Percentiles rank a stretch among this genome's conserved stretches.
These are phyloP conservation scores for Malus fusca DNA, from an alignment of 306 rosid genomes.

Conservation along the genomic window DNA sequence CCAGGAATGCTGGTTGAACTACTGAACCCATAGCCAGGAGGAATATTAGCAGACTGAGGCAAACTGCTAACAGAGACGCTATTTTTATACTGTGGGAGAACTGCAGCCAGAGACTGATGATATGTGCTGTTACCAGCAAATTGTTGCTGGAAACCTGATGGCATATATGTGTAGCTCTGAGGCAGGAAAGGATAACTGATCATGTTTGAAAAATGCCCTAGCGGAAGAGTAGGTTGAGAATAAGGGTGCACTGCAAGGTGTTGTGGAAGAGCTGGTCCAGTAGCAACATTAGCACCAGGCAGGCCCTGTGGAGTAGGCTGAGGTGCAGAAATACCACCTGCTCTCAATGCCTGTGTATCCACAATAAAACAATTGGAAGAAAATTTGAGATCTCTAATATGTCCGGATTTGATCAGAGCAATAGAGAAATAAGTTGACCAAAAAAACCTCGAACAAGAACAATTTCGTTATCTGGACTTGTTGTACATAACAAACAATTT, in stretches of 20 bases:
- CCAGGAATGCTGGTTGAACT: slow-evolving; percentile 86
- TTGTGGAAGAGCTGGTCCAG: slow-evolving; percentile 92
- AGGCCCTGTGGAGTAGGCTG: slow-evolving; percentile 63
- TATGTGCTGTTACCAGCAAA: slow-evolving; percentile 91
- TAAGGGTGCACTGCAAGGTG: slow-evolving; percentile 95
- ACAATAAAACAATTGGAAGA: slow-evolving; percentile 5
- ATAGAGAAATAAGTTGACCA: neutral
- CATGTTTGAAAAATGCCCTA: slow-evolving; percentile 93
- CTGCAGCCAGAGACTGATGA: slow-evolving; percentile 91
- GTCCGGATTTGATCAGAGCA: neutral
- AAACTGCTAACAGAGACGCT: slow-evolving; percentile 91
- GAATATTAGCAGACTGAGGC: slow-evolving; percentile 82
- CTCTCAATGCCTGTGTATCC: slow-evolving; percentile 62
- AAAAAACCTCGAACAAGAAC: neutral
- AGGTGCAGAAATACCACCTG: slow-evolving; percentile 54
- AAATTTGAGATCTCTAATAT: neutral
- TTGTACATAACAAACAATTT: neutral
- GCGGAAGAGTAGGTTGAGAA: slow-evolving; percentile 82
- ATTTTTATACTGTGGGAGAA: slow-evolving; percentile 92
- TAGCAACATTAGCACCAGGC: slow-evolving; percentile 62
- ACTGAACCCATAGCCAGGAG: slow-evolving; percentile 91
- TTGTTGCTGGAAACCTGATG: slow-evolving; percentile 92
- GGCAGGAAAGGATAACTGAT: slow-evolving; percentile 93
- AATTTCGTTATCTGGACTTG: neutral
- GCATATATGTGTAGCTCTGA: slow-evolving; percentile 95